Conservation (phyloP, 192 early-diverging fungal species). For the Coemansia sp. region DNA sequence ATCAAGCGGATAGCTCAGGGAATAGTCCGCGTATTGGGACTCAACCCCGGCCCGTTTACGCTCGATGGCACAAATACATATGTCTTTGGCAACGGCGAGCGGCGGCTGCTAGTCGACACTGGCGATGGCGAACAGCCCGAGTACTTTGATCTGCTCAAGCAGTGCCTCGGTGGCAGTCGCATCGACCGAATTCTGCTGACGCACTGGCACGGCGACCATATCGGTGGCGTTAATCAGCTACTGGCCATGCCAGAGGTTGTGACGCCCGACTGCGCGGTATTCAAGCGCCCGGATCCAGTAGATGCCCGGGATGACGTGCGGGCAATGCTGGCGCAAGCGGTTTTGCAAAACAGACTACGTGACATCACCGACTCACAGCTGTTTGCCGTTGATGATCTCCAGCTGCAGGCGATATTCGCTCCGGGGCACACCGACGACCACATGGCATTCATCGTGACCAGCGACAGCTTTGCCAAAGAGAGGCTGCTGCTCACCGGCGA, state of each 20-base stretch:
- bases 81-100: conserved; percentile 69
- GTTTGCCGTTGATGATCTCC: conserved; percentile 59
- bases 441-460: conserved; percentile 62
- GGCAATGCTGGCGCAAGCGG: conserved; percentile 1
- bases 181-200: conserved; percentile 67
- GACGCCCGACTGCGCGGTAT: conserved; percentile 14
- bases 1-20: conserved; percentile 56
- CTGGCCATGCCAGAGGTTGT: conserved; percentile 18
- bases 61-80: conserved; percentile 90
- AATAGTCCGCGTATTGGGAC: conserved; percentile 66
- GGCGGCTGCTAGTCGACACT: conserved; percentile 70
- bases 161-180: conserved; percentile 46
- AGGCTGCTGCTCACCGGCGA: conserved; percentile 69
- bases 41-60: conserved; percentile 77
- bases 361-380: conserved; percentile 56
- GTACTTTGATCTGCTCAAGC: conserved; percentile 57
- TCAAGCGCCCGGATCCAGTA: conserved; percentile 11
- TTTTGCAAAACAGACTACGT: not conserved
- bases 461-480: conserved; percentile 45
- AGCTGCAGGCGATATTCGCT: conserved; percentile 62
- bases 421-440: conserved; percentile 85
- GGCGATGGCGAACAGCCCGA: conserved; percentile 68
- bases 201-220: conserved; percentile 79
- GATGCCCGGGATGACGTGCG: conserved; percentile 5
- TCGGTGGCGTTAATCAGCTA: conserved; percentile 56